phyloP scores from a whole-genome alignment of 805 yeast genomes.

The Komagataella phaffii region DNA sequence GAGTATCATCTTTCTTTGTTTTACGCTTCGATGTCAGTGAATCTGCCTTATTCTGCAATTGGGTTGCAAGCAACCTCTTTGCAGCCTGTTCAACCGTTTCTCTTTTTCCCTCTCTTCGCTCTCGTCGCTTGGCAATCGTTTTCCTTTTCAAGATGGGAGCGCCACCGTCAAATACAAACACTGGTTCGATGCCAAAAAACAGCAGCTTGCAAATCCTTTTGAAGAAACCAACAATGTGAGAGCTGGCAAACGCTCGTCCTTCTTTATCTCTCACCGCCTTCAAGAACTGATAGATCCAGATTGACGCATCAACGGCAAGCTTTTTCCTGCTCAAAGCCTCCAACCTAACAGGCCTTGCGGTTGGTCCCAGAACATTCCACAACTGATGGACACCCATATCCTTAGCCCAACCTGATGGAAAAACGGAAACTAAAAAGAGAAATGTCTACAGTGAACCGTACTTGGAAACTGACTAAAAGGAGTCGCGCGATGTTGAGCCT shows the following conservation, averaged over 20 bases:
- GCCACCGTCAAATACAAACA: conserved; percentile 93
- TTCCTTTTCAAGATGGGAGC: conserved; percentile 74
- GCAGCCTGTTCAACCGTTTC: conserved; percentile 69
- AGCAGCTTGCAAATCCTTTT: conserved; percentile 83
- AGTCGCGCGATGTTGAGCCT: not conserved
- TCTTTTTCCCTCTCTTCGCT: conserved; percentile 59
- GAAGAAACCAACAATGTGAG: conserved; percentile 94
- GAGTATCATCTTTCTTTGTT: conserved; percentile 12
- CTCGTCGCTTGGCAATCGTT: conserved; percentile 63
- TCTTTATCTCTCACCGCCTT: conserved; percentile 85
- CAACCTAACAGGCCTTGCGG: conserved; percentile 80
- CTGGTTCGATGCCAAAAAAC: conserved; percentile 77
- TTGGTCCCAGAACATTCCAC: conserved; percentile 86
- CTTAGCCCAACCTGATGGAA: not conserved
- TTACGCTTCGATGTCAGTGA: conserved; percentile 4
- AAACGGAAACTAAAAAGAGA: not conserved
- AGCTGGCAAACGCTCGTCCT: conserved; percentile 63
- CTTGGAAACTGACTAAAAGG: not conserved
- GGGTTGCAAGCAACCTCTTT: conserved; percentile 64
- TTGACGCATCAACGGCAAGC: conserved; percentile 94
- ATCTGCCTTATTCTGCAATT: conserved; percentile 48
- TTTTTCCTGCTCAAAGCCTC: conserved; percentile 70
- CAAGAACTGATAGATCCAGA: conserved; percentile 94
- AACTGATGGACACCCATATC: conserved; percentile 91
- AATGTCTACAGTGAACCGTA: not conserved